Evolutionary conservation across 768 basidiomycete genomes (phyloP).

Genomic region (Tephrocybe sp.): DNA sequence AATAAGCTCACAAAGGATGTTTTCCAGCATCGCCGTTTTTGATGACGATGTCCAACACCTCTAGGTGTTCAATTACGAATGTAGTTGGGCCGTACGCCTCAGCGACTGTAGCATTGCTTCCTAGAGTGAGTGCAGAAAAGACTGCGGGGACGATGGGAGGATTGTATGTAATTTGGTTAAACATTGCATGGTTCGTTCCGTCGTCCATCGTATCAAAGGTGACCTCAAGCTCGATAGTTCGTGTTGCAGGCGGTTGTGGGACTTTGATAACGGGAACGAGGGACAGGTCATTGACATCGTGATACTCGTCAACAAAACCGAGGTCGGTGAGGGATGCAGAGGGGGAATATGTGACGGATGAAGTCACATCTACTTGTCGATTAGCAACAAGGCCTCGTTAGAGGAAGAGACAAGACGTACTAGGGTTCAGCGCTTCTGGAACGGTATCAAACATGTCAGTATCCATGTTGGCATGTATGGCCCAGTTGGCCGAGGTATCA

Average conservation of each 20-base stretch:
- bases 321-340: constrained; percentile 51
- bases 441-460: constrained; percentile 85
- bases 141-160: constrained; percentile 71
- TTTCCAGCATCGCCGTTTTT: constrained; percentile 72
- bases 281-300: constrained; percentile 62
- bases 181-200: constrained; percentile 82
- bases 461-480: constrained; percentile 90
- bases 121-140: constrained; percentile 77
- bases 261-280: constrained; percentile 62
- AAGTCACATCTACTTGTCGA: constrained; percentile 65
- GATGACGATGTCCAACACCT: constrained; percentile 76
- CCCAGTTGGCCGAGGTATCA: constrained; percentile 82
- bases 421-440: constrained; percentile 71
- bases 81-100: constrained; percentile 79
- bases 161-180: constrained; percentile 72
- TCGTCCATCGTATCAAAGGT: constrained; percentile 84
- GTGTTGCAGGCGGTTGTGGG: constrained; percentile 50
- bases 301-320: constrained; percentile 56
- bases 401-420: constrained; percentile 38
- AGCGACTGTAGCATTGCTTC: constrained; percentile 62
- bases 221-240: constrained; percentile 68
- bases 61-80: constrained; percentile 72
- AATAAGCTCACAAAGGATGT: constrained; percentile 78
- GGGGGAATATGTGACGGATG: constrained; percentile 75
- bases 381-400: too few species aligned